Evolutionary conservation across 2,329 filamentous ascomycete species (phyloP), one percentile per base, ranked within the genome.

Genomic region (Plenodomus tracheiphilus): DNA sequence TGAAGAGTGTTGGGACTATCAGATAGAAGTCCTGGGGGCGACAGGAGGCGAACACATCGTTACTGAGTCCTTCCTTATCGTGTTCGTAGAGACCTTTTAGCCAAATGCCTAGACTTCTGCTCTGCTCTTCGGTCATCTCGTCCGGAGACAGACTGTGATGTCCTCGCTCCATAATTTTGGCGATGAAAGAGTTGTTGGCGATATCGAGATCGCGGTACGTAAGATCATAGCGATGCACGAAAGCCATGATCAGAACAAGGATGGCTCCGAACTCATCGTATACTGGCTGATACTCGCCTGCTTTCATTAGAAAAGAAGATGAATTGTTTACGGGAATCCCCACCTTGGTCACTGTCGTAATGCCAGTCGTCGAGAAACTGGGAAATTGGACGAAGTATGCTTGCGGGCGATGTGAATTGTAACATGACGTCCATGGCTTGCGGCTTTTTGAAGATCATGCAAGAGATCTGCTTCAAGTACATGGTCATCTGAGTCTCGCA

Each of bases 231-330:
- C 90, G 85, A 65, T 90, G 83, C n/a, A 87, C 81, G 55, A 91
- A 86, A 0, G 87, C 87, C 43, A 92, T 72, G 0, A 91, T 79
- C 2, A 94, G 76, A 1, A 94, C 79, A 7, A 94, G 74, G 15
- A 92, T 85, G 0, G 87, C 85, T 0, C 89, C 88, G 58, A 93
- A 94, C 60, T 95, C 90, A 63, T 94, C 90, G 60, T 94, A 94
- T 0, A 91, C 85, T 0, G 89, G 89, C 66, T 93, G 89, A 60
- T 91, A 91, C 65, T 94, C 90, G 44, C 84, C 85, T 78, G 28
- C 1, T 13, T 34, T 13, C 8, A 52, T 68, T 41, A 71, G 59
- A 48, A 39, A 4, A 17, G 1, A 2, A 19, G 9, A 39, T 10
- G 2, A 2, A 11, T 34, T 35, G 1, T 10, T 10, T 21, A 7